These are phyloP conservation scores for Heliophila coronopifolia DNA, from an alignment of 441 rosid species.

Conservation along the genomic window DNA sequence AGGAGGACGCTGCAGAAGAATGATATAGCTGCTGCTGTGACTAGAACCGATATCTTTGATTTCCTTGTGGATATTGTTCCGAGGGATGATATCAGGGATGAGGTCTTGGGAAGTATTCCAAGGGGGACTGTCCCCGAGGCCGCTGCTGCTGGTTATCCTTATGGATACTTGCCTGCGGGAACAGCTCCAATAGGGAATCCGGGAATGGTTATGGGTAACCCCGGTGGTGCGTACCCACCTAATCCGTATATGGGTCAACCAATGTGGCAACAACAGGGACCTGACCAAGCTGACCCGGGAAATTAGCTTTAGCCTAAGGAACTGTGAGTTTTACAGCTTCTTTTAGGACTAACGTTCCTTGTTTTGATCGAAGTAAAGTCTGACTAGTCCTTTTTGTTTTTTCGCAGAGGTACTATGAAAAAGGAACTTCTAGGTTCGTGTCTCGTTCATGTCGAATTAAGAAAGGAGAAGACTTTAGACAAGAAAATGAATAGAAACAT, in stretches of 20 bases:
- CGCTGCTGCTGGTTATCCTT: constrained; percentile 62
- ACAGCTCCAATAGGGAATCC: constrained; percentile 58
- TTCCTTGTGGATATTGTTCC: constrained; percentile 79
- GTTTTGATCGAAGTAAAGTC: no score
- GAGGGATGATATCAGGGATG: constrained; percentile 67
- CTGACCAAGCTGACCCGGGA: constrained; percentile 61
- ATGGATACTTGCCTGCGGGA: constrained; percentile 67
- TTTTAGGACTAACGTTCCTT: no score
- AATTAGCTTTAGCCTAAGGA: constrained; percentile 23
- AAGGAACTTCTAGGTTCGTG: no score
- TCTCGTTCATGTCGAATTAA: constrained; percentile 3
- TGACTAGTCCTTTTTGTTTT: no score
- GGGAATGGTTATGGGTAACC: constrained; percentile 84
- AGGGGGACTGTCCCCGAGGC: constrained; percentile 61
- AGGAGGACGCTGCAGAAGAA: constrained; percentile 79
- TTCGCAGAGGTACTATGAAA: no score
- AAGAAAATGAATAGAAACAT: constrained; percentile 22
- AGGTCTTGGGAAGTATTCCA: constrained; percentile 64
- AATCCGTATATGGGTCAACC: constrained; percentile 67
- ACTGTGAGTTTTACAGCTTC: constrained; percentile 21
- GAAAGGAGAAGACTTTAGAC: constrained; percentile 20
- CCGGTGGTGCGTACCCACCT: constrained; percentile 58
- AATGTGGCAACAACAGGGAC: constrained; percentile 60
- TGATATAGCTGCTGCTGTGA: constrained; percentile 77
- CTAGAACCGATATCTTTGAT: constrained; percentile 78